phyloP scores from a whole-genome alignment of 78 protist species.

The Bodo saltans region DNA sequence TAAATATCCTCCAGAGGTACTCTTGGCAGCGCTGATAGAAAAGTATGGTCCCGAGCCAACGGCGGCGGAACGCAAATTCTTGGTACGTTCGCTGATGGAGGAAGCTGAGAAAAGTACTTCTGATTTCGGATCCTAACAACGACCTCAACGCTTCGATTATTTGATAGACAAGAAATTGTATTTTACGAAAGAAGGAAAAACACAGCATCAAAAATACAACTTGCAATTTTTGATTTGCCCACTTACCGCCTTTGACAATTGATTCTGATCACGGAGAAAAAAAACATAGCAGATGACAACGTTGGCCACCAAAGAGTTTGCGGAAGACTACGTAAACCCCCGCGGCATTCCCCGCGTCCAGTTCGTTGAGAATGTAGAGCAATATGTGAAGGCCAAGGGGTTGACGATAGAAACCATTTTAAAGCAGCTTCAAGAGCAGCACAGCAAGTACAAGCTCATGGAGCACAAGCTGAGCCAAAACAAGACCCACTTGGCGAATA shows the following conservation, averaged over 20 bases:
- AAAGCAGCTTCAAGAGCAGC: conserved; percentile 22
- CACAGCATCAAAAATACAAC: no score
- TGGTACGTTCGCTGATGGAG: no score
- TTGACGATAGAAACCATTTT: background rate
- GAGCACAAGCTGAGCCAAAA: conserved; percentile 21
- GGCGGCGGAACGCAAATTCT: background rate
- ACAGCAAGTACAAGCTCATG: conserved; percentile 21
- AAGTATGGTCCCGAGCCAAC: background rate
- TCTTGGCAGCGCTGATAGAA: background rate
- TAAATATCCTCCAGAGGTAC: background rate
- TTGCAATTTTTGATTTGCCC: no score
- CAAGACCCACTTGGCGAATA: background rate
- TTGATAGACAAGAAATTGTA: no score
- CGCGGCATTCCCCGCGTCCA: conserved; percentile 23
- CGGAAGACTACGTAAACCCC: conserved; percentile 20
- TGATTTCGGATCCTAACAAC: no score
- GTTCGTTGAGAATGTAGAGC: conserved; percentile 23
- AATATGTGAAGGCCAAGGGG: conserved; percentile 4
- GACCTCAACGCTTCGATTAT: no score
- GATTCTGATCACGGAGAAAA: background rate
- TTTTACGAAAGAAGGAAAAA: no score
- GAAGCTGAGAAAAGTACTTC: no score
- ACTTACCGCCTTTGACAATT: no score
- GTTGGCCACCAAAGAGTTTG: background rate
- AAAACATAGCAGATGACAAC: background rate